These are phyloP conservation scores for Calocybe gangraenosa DNA, from an alignment of 768 basidiomycete genomes.

Conservation along the genomic window DNA sequence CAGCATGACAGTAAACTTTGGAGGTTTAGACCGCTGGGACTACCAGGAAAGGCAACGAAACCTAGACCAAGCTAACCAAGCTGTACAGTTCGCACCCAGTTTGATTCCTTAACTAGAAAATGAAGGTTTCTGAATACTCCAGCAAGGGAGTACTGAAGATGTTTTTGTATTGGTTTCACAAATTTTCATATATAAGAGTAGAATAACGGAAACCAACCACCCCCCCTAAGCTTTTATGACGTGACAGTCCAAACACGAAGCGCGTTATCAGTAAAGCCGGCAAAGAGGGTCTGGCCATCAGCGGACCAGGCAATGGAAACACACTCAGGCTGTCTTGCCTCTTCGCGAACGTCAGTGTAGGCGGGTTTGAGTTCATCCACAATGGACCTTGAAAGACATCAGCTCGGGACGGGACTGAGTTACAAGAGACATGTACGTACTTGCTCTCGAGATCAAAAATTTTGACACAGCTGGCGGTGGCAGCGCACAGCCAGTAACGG, in stretches of 20 bases:
- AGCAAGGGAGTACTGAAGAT: no score
- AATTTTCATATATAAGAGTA: no score
- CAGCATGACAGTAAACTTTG: conserved; percentile 69
- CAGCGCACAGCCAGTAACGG: conserved; percentile 99
- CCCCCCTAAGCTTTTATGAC: conserved; percentile 38
- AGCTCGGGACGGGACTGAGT: neutral
- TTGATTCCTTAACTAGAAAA: no score
- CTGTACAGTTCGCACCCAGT: no score
- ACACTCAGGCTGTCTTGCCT: conserved; percentile 82
- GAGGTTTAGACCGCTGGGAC: conserved; percentile 74
- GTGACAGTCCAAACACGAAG: conserved; percentile 91
- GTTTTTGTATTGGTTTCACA: no score
- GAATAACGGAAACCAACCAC: conserved; percentile 13
- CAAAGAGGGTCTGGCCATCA: conserved; percentile 95
- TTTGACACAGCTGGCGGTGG: conserved; percentile 95
- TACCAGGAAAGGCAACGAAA: conserved; percentile 59
- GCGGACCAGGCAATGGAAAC: conserved; percentile 98
- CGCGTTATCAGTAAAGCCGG: conserved; percentile 93
- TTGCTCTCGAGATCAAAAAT: conserved; percentile 99
- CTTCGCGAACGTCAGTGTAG: conserved; percentile 71
- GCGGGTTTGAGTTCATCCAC: conserved; percentile 99
- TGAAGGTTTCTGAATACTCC: no score
- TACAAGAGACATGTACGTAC: conserved; percentile 43
- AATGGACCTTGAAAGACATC: conserved; percentile 61
- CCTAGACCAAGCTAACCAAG: conserved; percentile 43